Conservation (phyloP, 208 protist genomes). For the Blechomonas ayalai region DNA sequence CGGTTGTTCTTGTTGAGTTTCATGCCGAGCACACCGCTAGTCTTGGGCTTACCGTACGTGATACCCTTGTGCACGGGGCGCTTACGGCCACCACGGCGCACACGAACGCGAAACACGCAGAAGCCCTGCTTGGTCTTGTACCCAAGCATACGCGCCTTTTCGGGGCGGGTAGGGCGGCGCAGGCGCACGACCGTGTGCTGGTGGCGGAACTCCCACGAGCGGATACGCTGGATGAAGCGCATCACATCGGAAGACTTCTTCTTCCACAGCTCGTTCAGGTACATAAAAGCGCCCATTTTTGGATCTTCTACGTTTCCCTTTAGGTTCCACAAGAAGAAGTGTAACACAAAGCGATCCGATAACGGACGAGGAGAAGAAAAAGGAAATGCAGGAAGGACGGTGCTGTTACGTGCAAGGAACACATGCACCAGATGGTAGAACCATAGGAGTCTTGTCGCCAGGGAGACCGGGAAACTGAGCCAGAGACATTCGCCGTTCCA, state of each 20-base stretch:
- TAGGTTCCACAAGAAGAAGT: too few relatives aligned
- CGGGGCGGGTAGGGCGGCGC: conserved; percentile 95
- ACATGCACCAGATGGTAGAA: too few relatives aligned
- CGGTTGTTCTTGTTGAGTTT: conserved; percentile 96
- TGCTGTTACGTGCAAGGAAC: too few relatives aligned
- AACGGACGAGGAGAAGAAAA: too few relatives aligned
- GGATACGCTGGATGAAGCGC: conserved; percentile 98
- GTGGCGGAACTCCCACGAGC: conserved; percentile 99
- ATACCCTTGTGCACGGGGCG: conserved; percentile 96
- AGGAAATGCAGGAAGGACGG: too few relatives aligned
- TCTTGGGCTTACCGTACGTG: conserved; percentile 98
- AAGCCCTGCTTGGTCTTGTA: conserved; percentile 99
- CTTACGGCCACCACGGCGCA: conserved; percentile 98
- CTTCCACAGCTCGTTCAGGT: conserved; percentile 99
- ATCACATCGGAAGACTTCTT: conserved; percentile 99
- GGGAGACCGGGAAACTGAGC: not conserved
- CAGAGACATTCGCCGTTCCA: too few relatives aligned
- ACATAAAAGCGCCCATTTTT: conserved; percentile 99
- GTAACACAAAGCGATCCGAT: too few relatives aligned
- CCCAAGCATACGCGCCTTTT: conserved; percentile 99
- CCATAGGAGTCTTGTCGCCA: too few relatives aligned
- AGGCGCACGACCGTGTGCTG: conserved; percentile 90
- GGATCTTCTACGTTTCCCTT: too few relatives aligned
- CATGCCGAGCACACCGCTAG: conserved; percentile 95
- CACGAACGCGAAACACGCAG: conserved; percentile 98